Evolutionary conservation across 2,329 filamentous ascomycete genomes (phyloP).

Genomic region (Capronia epimyces): DNA sequence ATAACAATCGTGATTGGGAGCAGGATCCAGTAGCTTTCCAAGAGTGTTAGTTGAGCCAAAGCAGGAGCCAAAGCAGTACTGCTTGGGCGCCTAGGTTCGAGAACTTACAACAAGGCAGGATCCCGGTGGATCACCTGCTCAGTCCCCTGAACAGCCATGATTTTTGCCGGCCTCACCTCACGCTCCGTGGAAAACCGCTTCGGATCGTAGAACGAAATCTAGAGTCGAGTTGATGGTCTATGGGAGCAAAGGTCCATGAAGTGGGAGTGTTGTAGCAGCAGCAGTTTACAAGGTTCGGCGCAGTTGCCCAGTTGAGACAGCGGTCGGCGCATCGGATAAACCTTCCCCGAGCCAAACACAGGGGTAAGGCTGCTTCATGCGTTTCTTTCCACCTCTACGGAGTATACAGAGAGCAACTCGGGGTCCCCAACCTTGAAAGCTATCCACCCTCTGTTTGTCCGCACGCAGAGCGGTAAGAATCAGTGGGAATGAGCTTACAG

Average conservation of each 20-base stretch:
- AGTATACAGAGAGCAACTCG: too few relatives aligned
- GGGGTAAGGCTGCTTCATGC: background rate
- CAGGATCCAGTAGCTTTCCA: constrained; percentile 89
- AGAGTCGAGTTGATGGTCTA: too few relatives aligned
- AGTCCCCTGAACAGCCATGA: constrained; percentile 71
- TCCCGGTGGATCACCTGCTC: constrained; percentile 97
- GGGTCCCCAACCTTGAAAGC: too few relatives aligned
- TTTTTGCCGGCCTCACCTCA: background rate
- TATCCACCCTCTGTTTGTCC: too few relatives aligned
- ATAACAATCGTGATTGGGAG: constrained; percentile 97
- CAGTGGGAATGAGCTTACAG: too few relatives aligned
- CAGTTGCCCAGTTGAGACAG: background rate
- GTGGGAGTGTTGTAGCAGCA: background rate
- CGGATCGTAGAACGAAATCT: too few relatives aligned
- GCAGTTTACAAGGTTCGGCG: background rate
- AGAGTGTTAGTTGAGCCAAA: constrained; percentile 4
- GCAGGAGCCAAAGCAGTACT: constrained; percentile 1
- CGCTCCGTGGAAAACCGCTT: too few relatives aligned
- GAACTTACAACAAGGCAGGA: constrained; percentile 87
- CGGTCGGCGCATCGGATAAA: background rate
- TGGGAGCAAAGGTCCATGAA: background rate
- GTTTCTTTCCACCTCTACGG: too few relatives aligned
- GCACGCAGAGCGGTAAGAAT: too few relatives aligned
- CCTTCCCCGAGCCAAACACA: background rate
- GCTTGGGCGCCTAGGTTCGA: background rate